Percentiles rank a stretch among this genome's conserved stretches.
These are phyloP conservation scores for Mesembryanthemum crystallinum DNA, from an alignment of 148 eudicot species.

Conservation along the genomic window DNA sequence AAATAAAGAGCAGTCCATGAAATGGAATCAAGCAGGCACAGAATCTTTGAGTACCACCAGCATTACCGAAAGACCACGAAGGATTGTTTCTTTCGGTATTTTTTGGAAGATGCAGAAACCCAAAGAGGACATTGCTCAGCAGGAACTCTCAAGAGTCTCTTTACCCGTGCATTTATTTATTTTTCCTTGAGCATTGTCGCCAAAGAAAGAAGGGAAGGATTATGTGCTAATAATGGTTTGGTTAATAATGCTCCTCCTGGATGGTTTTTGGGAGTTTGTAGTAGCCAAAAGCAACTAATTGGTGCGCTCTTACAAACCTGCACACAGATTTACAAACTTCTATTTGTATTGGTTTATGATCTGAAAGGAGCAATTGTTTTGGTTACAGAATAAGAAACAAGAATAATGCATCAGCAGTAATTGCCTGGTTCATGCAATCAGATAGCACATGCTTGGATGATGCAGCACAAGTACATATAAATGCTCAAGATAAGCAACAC, in stretches of 20 bases:
- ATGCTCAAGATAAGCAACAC: background rate
- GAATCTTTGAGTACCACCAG: background rate
- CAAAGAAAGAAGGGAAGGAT: conserved; percentile 32
- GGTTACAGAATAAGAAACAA: conserved; percentile 19
- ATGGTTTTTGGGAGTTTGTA: background rate
- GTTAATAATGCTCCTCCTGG: conserved; percentile 9
- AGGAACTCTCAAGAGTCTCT: conserved; percentile 13
- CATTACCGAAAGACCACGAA: background rate
- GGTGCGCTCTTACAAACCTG: background rate
- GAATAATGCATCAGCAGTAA: background rate
- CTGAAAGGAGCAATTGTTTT: background rate
- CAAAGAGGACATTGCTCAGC: conserved; percentile 9
- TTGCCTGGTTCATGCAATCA: conserved; percentile 10
- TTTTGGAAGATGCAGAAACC: background rate
- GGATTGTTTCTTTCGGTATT: conserved; percentile 12
- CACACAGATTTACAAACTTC: background rate
- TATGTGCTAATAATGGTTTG: conserved; percentile 16
- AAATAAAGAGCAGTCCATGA: background rate
- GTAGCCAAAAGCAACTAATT: background rate
- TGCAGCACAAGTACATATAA: background rate
- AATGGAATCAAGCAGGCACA: background rate
- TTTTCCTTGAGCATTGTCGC: conserved; percentile 13
- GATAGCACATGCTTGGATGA: background rate
- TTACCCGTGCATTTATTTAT: conserved; percentile 35
- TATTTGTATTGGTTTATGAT: background rate